Conservation (phyloP, 495 filamentous ascomycete species). For the Penicillium manginii region DNA sequence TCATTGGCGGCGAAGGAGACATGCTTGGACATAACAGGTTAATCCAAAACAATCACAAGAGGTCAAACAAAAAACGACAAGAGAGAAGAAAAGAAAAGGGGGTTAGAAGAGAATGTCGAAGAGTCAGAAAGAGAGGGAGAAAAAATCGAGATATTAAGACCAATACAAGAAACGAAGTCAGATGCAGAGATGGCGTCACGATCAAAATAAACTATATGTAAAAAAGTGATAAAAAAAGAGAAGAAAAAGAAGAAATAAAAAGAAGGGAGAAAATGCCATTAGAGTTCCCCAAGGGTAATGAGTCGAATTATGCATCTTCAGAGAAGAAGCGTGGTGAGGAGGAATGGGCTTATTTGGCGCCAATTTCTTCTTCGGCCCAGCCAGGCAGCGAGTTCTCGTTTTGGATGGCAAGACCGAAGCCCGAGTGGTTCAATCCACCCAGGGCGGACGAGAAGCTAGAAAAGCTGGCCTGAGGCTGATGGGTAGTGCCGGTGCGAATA, state of each 20-base stretch:
- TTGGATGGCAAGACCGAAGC: conserved; percentile 65
- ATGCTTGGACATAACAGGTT: conserved; percentile 27
- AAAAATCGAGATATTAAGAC: conserved; percentile 34
- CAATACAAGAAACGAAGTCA: conserved; percentile 38
- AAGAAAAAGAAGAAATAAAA: conserved; percentile 13
- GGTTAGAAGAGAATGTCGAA: conserved; percentile 30
- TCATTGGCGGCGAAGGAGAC: conserved; percentile 22
- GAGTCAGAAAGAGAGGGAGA: conserved; percentile 15
- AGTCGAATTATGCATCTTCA: conserved; percentile 35
- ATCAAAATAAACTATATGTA: conserved; percentile 26
- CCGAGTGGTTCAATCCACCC: conserved; percentile 59
- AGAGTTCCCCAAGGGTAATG: conserved; percentile 26
- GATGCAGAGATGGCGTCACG: conserved; percentile 21
- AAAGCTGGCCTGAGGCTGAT: conserved; percentile 60
- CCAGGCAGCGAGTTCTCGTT: conserved; percentile 66
- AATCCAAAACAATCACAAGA: conserved; percentile 1
- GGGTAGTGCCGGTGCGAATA: conserved; percentile 48
- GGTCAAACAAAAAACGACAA: conserved; percentile 16
- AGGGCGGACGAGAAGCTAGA: conserved; percentile 61
- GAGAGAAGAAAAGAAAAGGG: conserved; percentile 24
- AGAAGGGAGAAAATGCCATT: conserved; percentile 28
- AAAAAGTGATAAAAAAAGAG: conserved; percentile 16
- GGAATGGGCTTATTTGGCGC: conserved; percentile 49
- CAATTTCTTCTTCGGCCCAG: conserved; percentile 68
- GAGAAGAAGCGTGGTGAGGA: conserved; percentile 5